Evolutionary conservation across 306 rosid genomes (phyloP), one percentile per base, ranked within the genome.

Genomic region (Echinosophora koreensis): DNA sequence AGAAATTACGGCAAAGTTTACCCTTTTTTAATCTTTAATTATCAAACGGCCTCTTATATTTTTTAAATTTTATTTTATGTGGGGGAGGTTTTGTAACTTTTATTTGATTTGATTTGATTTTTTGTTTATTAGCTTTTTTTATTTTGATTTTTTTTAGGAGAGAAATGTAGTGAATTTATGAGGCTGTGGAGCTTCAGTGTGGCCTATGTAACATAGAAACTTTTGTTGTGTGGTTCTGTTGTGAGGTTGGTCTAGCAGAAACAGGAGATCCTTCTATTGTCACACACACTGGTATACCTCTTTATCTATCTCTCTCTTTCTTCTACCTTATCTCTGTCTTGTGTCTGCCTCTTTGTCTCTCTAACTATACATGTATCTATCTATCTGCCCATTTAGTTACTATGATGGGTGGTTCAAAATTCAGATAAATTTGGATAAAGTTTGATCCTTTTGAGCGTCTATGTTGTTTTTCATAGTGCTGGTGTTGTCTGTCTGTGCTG

Each of bases 151-250:
- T 81, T 49, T 72, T 46, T 28, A 8, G 15, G 16, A 30, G 74
- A 65, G 57, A 88, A 81, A 61, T 75, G 71, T 44, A 6, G 79
- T 81, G 76, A 82, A 84, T 87, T 90, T 90, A 65, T 89, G 86
- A 87, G 95, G 94, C 71, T 80, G 90, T 84, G 85, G 47, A 79
- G 92, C 73, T 72, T 83, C 84, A 44, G 30, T 64, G 85, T 73
- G 50, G 50, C 16, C 35, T 71, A 18, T 76, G 84, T 65, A 60
- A 64, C 84, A 41, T 17, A 77, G 56, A 81, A 56, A 80, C 68
- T 79, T 86, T 81, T 76, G 74, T 78, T 83, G 89, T 92, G 84
- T 87, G 96, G 90, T 82, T 89, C 88, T 79, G 84, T 84, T 66
- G 81, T 80, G 70, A 71, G 84, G 78, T 77, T 81, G 86, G 88